Base-by-base conservation (phyloP, 2,329 filamentous ascomycete species). In the Sarocladium brachiariae region DNA sequence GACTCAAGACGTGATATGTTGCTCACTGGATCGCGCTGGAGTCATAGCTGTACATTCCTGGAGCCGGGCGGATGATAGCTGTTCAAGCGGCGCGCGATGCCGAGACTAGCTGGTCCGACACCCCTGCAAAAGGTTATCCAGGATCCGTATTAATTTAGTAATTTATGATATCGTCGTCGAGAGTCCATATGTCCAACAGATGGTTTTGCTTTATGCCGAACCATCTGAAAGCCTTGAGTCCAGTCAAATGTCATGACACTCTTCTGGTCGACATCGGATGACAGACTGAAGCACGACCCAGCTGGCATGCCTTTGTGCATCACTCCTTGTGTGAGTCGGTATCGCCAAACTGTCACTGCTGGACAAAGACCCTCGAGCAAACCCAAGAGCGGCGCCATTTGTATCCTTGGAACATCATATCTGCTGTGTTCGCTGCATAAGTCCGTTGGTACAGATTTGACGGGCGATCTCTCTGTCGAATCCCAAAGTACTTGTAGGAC, bases 61-160 rank as follows among this genome's bases (percentile, higher is more conserved):
- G 43, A 47, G 27, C 43, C 27, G 25, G 31, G 43, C 33, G 25
- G 43, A 13, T 9, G 18, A 10, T 27, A 4, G 39, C 23, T 47
- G 43, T 23, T 19, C 16, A 11, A 13, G 43, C 25, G 43, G 43
- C 43, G 43, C 43, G 43, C 43, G 13, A 47, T 47, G 27, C 43
- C 43, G 43, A 47, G 43, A 47, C 43, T 47, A 47, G 16, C n/a
- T 31, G 25, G 24, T 45, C 43, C 43, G 27, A 47, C 43, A 47
- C 27, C 43, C 43, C 27, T 47, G 43, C 27, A 33, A 14, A 47
- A 30, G 43, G 23, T n/a, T 39, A 21, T 39, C 18, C 18, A 19
- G 8, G 33, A 7, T 30, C 27, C 27, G 34, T 49, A 24, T 27
- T n/a, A n/a, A n/a, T n/a, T n/a, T n/a, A n/a, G n/a, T n/a, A n/a